phyloP scores from a whole-genome alignment of 2,329 filamentous ascomycete genomes.

The Ophiostoma himal-ulmi region DNA sequence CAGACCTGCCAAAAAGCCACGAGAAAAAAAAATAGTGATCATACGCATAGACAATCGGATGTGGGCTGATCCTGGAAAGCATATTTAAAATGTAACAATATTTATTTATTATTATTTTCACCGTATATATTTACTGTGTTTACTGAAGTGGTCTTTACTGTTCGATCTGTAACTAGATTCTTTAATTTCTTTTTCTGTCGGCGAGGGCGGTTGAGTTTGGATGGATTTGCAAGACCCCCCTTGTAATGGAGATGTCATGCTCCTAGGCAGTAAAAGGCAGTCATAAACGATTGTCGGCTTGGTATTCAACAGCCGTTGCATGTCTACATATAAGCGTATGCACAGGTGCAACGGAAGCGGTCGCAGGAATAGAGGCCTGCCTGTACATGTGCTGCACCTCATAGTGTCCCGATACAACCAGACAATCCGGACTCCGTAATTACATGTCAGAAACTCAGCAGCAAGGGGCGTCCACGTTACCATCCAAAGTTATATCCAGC shows the following conservation, averaged over 20 bases:
- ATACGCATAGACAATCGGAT: neutral
- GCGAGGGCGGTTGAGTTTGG: neutral
- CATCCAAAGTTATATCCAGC: neutral
- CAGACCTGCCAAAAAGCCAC: neutral
- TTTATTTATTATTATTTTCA: neutral
- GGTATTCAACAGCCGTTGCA: constrained; percentile 3
- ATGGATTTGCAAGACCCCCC: neutral
- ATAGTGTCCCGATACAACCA: neutral
- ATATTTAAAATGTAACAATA: neutral
- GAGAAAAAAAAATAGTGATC: neutral
- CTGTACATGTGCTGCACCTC: neutral
- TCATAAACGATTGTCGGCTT: neutral
- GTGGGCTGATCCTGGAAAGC: neutral
- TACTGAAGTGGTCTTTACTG: neutral
- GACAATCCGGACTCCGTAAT: neutral
- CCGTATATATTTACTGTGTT: neutral
- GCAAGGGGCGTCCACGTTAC: neutral
- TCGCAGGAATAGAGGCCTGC: constrained; percentile 9
- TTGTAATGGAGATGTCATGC: neutral
- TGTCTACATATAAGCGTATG: neutral
- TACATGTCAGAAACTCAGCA: neutral
- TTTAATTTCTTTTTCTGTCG: constrained; percentile 9
- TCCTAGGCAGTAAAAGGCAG: neutral
- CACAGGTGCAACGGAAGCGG: constrained; percentile 3
- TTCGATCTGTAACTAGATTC: neutral